These are phyloP conservation scores for Puccinia novopanici DNA, from an alignment of 1,284 basidiomycete species.

Conservation along the genomic window DNA sequence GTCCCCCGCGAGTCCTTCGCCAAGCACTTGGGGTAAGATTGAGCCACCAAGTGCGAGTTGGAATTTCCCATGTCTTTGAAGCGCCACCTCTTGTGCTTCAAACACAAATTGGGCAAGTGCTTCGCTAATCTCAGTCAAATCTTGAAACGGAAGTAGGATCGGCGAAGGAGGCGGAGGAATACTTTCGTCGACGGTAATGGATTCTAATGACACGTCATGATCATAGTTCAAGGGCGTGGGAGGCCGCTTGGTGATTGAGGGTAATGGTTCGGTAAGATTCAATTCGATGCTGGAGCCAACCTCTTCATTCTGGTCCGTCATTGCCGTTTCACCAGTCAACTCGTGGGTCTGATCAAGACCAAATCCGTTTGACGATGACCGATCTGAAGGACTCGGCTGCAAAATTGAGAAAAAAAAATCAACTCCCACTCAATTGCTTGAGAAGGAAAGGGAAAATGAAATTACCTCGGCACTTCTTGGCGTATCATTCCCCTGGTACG, in stretches of 20 bases:
- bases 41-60: slow-evolving; percentile 35
- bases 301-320: not conserved
- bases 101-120: slow-evolving; percentile 48
- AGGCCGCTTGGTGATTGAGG: slow-evolving; percentile 34
- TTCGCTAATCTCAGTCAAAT: slow-evolving; percentile 43
- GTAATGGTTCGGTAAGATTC: slow-evolving; percentile 12
- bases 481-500: not conserved
- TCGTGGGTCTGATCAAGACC: slow-evolving; percentile 3
- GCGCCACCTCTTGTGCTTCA: slow-evolving; percentile 49
- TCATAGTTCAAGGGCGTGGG: slow-evolving; percentile 29
- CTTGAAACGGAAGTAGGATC: slow-evolving; percentile 43
- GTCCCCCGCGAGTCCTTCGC: slow-evolving; percentile 29
- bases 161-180: slow-evolving; percentile 32
- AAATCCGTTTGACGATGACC: slow-evolving; percentile 15
- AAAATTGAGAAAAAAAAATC: not conserved
- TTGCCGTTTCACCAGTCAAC: not conserved
- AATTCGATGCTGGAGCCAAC: not conserved
- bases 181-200: slow-evolving; percentile 1
- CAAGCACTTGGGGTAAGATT: slow-evolving; percentile 19
- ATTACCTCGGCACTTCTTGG: not conserved
- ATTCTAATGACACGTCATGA: not conserved
- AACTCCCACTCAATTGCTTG: not conserved
- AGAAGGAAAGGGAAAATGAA: not conserved
- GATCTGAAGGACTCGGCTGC: slow-evolving; percentile 26
- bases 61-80: slow-evolving; percentile 44